Evolutionary conservation across 257 asterid genomes (phyloP).

Genomic region (Verbascum thapsus): DNA sequence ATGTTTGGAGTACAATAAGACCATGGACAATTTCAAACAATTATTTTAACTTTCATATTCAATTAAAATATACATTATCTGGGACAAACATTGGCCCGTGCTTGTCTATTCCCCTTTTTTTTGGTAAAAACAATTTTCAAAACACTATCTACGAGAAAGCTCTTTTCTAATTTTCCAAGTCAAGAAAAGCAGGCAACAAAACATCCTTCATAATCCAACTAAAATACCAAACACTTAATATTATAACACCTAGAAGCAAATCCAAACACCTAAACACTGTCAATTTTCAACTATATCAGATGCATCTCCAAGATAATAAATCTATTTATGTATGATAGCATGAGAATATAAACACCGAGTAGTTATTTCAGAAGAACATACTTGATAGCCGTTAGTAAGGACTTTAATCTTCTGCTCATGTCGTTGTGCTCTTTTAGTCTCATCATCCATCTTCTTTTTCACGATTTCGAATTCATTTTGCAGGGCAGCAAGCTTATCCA

Average conservation of each 20-base stretch:
- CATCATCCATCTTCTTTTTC: constrained; percentile 88
- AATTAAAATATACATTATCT: not conserved
- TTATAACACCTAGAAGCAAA: not conserved
- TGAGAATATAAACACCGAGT: constrained; percentile 19
- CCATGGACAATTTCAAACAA: not conserved
- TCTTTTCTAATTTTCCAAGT: not conserved
- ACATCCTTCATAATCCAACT: constrained; percentile 1
- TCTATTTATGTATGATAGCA: constrained; percentile 6
- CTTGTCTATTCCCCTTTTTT: not conserved
- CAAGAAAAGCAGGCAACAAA: constrained; percentile 4
- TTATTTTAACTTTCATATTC: not conserved
- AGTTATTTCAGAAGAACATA: constrained; percentile 35
- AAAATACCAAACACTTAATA: not conserved
- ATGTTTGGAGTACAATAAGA: constrained; percentile 1
- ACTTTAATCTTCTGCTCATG: constrained; percentile 87
- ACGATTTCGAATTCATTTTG: constrained; percentile 84
- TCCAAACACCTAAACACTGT: constrained; percentile 2
- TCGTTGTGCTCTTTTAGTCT: constrained; percentile 80
- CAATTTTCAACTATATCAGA: constrained; percentile 11
- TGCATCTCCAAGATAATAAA: constrained; percentile 1
- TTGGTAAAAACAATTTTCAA: not conserved
- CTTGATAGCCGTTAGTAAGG: constrained; percentile 93
- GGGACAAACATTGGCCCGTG: not conserved
- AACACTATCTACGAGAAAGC: not conserved
- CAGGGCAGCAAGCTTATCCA: constrained; percentile 79